phyloP scores from a whole-genome alignment of 2,329 filamentous ascomycete species.

The Xylaria multiplex region DNA sequence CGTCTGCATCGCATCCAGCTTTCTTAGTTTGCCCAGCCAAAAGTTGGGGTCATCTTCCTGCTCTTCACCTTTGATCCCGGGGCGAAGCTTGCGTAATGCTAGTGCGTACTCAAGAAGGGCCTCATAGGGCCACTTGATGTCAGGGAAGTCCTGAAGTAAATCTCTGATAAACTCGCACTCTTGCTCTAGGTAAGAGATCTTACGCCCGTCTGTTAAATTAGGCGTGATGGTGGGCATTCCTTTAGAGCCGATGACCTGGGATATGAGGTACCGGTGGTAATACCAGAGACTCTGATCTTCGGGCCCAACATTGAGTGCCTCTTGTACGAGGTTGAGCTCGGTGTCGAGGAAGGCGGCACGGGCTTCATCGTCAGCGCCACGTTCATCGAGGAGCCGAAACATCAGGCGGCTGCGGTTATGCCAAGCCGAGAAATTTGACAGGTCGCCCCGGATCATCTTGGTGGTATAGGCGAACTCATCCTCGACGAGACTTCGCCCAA shows the following conservation, averaged over 20 bases:
- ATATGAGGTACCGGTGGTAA: conserved; percentile 90
- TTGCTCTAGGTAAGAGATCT: conserved; percentile 70
- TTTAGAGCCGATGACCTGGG: conserved; percentile 66
- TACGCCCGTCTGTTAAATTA: conserved; percentile 68
- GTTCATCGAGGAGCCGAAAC: conserved; percentile 76
- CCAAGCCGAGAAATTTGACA: conserved; percentile 98
- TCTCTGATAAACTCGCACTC: conserved; percentile 81
- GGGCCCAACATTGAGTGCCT: conserved; percentile 86
- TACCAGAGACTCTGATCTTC: conserved; percentile 98
- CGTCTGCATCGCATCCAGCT: conserved; percentile 77
- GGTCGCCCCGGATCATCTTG: conserved; percentile 82
- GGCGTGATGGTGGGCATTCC: conserved; percentile 69
- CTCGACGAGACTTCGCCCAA: conserved; percentile 74
- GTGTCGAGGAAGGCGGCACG: conserved; percentile 77
- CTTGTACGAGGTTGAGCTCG: conserved; percentile 79
- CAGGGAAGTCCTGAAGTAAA: conserved; percentile 66
- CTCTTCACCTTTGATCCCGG: conserved; percentile 54
- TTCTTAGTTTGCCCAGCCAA: conserved; percentile 73
- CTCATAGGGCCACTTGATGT: conserved; percentile 84
- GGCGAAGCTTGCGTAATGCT: conserved; percentile 64
- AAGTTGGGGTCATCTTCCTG: conserved; percentile 55
- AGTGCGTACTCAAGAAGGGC: conserved; percentile 80
- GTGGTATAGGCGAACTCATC: conserved; percentile 90
- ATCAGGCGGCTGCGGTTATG: conserved; percentile 90
- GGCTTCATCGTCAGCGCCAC: conserved; percentile 69